These are phyloP conservation scores for Fusarium sp. DNA, from an alignment of 2,329 filamentous ascomycete species.

Conservation along the genomic window DNA sequence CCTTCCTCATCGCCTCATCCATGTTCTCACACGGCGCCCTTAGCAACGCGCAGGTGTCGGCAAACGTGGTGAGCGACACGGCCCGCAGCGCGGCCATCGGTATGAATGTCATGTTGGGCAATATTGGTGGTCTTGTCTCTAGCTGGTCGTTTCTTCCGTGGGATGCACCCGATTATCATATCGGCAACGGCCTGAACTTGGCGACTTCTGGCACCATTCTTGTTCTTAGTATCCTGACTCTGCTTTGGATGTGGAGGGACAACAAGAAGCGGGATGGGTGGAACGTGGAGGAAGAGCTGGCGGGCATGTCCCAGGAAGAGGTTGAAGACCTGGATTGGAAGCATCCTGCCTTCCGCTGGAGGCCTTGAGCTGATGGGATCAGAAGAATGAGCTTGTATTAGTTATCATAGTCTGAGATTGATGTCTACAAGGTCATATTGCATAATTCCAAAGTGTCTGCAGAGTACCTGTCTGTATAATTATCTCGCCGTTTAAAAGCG, in stretches of 20 bases:
- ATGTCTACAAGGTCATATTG: too few relatives aligned
- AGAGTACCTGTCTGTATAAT: too few relatives aligned
- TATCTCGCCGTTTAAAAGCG: too few relatives aligned
- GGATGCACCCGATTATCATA: slow-evolving; percentile 76
- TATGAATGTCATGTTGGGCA: slow-evolving; percentile 79
- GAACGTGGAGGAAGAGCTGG: slow-evolving; percentile 62
- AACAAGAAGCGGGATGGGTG: slow-evolving; percentile 62
- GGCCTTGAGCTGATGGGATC: neutral
- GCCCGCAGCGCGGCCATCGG: slow-evolving; percentile 78
- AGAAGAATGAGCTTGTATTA: too few relatives aligned
- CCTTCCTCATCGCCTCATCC: slow-evolving; percentile 77
- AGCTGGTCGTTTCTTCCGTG: slow-evolving; percentile 76
- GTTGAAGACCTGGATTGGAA: slow-evolving; percentile 76
- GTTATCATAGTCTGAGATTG: too few relatives aligned
- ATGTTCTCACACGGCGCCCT: slow-evolving; percentile 65
- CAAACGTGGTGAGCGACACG: slow-evolving; percentile 81
- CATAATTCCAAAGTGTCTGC: too few relatives aligned
- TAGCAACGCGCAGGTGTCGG: slow-evolving; percentile 67
- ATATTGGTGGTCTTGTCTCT: slow-evolving; percentile 76
- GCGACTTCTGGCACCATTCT: slow-evolving; percentile 69
- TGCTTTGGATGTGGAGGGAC: slow-evolving; percentile 74
- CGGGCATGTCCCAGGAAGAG: slow-evolving; percentile 66
- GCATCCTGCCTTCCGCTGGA: slow-evolving; percentile 77
- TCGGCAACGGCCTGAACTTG: slow-evolving; percentile 80
- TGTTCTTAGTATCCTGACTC: slow-evolving; percentile 62